Evolutionary conservation across 768 basidiomycete species (phyloP).

Genomic region (Crucibulum laeve): DNA sequence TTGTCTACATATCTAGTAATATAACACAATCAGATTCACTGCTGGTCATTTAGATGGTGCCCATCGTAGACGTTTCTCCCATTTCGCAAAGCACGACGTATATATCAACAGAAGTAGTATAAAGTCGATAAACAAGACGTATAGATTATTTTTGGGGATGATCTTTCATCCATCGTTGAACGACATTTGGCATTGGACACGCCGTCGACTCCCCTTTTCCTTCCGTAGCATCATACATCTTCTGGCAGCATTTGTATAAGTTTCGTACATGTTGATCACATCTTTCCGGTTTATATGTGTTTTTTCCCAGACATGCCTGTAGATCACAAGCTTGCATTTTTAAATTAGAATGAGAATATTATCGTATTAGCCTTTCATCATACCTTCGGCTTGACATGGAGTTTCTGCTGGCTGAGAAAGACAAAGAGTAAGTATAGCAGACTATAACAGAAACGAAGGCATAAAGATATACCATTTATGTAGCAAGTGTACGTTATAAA

Average conservation of each 20-base stretch:
- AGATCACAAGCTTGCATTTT: constrained; percentile 50
- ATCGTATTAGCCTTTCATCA: neutral
- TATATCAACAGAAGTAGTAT: too few relatives aligned
- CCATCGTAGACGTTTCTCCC: too few relatives aligned
- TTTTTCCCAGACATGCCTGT: constrained; percentile 57
- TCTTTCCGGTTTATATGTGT: constrained; percentile 62
- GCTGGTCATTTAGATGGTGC: too few relatives aligned
- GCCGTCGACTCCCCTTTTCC: constrained; percentile 48
- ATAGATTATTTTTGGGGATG: constrained; percentile 30
- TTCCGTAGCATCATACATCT: constrained; percentile 44
- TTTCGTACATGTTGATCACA: constrained; percentile 48
- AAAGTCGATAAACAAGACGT: too few relatives aligned
- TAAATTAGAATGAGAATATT: neutral
- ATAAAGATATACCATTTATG: too few relatives aligned
- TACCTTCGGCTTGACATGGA: constrained; percentile 24
- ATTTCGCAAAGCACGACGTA: too few relatives aligned
- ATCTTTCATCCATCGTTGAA: constrained; percentile 56
- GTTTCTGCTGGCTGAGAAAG: constrained; percentile 2
- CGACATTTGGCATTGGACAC: constrained; percentile 51
- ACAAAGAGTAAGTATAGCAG: too few relatives aligned
- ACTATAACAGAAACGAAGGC: too few relatives aligned
- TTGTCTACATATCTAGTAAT: too few relatives aligned
- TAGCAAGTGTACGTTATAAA: too few relatives aligned
- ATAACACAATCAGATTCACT: too few relatives aligned
- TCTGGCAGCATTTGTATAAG: constrained; percentile 60